Conservation (phyloP, 768 basidiomycete species). For the Boletus subparvulus region DNA sequence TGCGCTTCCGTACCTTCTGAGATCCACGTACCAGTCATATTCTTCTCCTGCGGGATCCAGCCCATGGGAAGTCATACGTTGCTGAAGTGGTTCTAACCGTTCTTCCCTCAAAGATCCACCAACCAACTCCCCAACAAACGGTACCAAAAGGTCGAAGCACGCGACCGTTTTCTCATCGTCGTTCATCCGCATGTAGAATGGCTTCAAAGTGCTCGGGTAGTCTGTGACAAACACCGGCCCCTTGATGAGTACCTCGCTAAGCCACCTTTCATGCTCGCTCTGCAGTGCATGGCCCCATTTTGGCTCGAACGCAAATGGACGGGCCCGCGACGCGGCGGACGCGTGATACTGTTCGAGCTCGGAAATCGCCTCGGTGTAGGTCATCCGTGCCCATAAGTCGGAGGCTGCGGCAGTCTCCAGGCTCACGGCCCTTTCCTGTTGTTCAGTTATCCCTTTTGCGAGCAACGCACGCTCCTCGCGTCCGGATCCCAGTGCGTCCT, state of each 20-base stretch:
- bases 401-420: constrained; percentile 39
- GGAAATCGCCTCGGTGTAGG: constrained; percentile 74
- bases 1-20: constrained; percentile 80
- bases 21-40: constrained; percentile 76
- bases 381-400: constrained; percentile 65
- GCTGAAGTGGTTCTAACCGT: constrained; percentile 50
- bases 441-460: constrained; percentile 34
- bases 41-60: constrained; percentile 42
- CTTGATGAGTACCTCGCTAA: constrained; percentile 63
- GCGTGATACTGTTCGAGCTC: constrained; percentile 45
- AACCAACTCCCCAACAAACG: constrained; percentile 82
- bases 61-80: constrained; percentile 48
- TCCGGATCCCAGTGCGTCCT: constrained; percentile 37
- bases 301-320: constrained; percentile 55
- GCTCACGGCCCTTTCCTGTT: constrained; percentile 33
- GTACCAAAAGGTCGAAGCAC: constrained; percentile 96
- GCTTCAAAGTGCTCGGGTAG: constrained; percentile 81
- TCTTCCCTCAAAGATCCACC: constrained; percentile 93
- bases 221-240: constrained; percentile 91
- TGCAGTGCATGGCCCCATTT: constrained; percentile 71
- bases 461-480: constrained; percentile 33
- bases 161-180: constrained; percentile 62
- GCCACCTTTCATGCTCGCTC: constrained; percentile 92
- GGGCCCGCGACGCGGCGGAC: constrained; percentile 20
- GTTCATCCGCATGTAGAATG: constrained; percentile 94